These are phyloP conservation scores for Aspergillus terreus DNA, from an alignment of 2,329 filamentous ascomycete genomes.

Conservation along the genomic window DNA sequence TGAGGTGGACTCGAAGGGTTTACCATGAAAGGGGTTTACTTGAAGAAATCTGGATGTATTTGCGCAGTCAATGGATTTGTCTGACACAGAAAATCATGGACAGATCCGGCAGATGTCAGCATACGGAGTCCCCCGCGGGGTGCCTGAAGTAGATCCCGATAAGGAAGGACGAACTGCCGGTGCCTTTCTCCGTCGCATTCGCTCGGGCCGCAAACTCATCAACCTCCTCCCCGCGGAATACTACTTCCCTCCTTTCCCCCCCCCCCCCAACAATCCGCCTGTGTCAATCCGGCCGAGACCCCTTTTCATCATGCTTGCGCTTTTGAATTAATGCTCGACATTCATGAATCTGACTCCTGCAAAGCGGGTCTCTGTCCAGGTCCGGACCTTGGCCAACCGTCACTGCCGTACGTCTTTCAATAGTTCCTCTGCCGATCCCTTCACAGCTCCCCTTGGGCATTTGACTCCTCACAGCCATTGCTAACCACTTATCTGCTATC, in stretches of 20 bases:
- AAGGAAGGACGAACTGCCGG: constrained; percentile 9
- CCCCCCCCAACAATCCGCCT: not conserved
- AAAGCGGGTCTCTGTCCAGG: constrained; percentile 38
- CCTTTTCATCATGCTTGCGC: constrained; percentile 3
- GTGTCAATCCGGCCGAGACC: not conserved
- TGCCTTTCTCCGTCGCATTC: constrained; percentile 15
- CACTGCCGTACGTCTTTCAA: constrained; percentile 28
- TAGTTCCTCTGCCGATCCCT: constrained; percentile 1
- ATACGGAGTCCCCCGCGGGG: no score
- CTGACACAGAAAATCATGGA: no score
- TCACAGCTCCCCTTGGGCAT: constrained; percentile 6
- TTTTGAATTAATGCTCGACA: constrained; percentile 24
- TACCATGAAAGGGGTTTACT: no score
- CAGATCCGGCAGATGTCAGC: no score
- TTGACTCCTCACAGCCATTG: not conserved
- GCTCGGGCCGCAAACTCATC: constrained; percentile 11
- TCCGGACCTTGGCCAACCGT: constrained; percentile 36
- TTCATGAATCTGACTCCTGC: constrained; percentile 38
- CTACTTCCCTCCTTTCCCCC: not conserved
- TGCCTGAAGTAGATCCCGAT: no score
- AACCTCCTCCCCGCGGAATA: constrained; percentile 9
- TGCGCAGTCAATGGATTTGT: no score
- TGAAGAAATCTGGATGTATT: no score
- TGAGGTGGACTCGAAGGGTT: no score
- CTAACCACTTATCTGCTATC: not conserved